These are phyloP conservation scores for Amylostereum areolatum DNA, from an alignment of 1,284 basidiomycete species.

Conservation along the genomic window DNA sequence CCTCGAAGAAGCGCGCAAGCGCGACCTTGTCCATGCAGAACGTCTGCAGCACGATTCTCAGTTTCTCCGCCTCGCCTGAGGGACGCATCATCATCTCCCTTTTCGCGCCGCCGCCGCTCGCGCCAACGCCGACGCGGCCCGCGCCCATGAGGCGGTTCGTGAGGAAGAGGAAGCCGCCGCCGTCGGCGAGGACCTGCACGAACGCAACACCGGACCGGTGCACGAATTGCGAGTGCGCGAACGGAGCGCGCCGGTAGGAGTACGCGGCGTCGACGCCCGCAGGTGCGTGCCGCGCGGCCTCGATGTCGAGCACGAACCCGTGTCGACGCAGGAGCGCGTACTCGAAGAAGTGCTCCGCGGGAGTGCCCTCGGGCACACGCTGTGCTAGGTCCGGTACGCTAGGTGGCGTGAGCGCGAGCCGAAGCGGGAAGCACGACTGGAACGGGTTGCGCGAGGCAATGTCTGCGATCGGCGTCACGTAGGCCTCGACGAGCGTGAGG, in stretches of 20 bases:
- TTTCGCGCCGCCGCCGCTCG: slow-evolving; percentile 19
- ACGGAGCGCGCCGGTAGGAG: slow-evolving; percentile 76
- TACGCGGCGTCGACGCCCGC: slow-evolving; percentile 81
- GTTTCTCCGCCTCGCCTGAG: slow-evolving; percentile 48
- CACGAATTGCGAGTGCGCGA: slow-evolving; percentile 83
- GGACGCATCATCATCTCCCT: slow-evolving; percentile 47
- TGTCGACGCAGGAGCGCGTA: slow-evolving; percentile 72
- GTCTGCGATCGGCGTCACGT: slow-evolving; percentile 83
- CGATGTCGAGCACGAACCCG: slow-evolving; percentile 84
- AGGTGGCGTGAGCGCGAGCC: slow-evolving; percentile 69
- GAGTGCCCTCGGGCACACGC: slow-evolving; percentile 59
- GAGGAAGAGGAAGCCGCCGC: slow-evolving; percentile 78
- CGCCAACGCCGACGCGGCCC: slow-evolving; percentile 47
- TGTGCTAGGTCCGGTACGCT: slow-evolving; percentile 63
- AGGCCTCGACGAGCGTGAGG: slow-evolving; percentile 88
- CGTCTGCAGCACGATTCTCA: slow-evolving; percentile 52
- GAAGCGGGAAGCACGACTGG: slow-evolving; percentile 82
- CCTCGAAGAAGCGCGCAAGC: slow-evolving; percentile 66
- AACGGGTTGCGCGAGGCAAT: slow-evolving; percentile 80
- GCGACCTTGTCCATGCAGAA: slow-evolving; percentile 61
- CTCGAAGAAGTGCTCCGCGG: slow-evolving; percentile 72
- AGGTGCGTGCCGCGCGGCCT: slow-evolving; percentile 73
- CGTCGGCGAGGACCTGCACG: slow-evolving; percentile 77
- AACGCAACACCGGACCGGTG: slow-evolving; percentile 85
- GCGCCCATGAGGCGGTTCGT: slow-evolving; percentile 79